Conservation (phyloP, 306 rosid genomes). For the Clitoria ternatea region DNA sequence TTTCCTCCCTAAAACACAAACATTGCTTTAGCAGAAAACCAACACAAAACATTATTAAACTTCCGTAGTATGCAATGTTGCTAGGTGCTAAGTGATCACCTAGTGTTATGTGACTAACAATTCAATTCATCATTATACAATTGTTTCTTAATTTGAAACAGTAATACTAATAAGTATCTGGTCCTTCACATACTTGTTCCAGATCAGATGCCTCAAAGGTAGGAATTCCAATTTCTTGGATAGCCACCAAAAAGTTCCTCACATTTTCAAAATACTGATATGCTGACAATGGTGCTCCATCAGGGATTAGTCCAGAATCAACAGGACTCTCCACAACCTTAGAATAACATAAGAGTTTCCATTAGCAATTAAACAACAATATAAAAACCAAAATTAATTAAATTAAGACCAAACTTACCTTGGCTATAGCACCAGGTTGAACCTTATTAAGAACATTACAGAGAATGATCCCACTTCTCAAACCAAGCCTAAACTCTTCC, state of each 20-base stretch:
- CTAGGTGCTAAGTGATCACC: background rate
- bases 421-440: slow-evolving; percentile 78
- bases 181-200: slow-evolving; percentile 71
- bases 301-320: slow-evolving; percentile 70
- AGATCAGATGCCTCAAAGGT: slow-evolving; percentile 94
- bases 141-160: background rate
- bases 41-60: slow-evolving; percentile 1
- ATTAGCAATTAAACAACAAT: background rate
- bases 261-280: slow-evolving; percentile 94
- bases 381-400: background rate
- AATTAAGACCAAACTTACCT: slow-evolving; percentile 44
- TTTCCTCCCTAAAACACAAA: slow-evolving; percentile 71
- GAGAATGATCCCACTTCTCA: slow-evolving; percentile 90
- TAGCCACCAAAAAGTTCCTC: slow-evolving; percentile 81
- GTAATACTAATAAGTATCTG: background rate
- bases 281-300: slow-evolving; percentile 88
- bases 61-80: background rate
- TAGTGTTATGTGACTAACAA: background rate
- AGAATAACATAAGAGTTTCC: background rate
- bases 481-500: slow-evolving; percentile 93
- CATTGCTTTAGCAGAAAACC: background rate
- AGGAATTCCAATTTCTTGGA: slow-evolving; percentile 81
- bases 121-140: slow-evolving; percentile 1
- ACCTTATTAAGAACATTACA: slow-evolving; percentile 85
- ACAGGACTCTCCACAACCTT: slow-evolving; percentile 95